phyloP scores from a whole-genome alignment of 768 basidiomycete species.

The Boletellus ananas region DNA sequence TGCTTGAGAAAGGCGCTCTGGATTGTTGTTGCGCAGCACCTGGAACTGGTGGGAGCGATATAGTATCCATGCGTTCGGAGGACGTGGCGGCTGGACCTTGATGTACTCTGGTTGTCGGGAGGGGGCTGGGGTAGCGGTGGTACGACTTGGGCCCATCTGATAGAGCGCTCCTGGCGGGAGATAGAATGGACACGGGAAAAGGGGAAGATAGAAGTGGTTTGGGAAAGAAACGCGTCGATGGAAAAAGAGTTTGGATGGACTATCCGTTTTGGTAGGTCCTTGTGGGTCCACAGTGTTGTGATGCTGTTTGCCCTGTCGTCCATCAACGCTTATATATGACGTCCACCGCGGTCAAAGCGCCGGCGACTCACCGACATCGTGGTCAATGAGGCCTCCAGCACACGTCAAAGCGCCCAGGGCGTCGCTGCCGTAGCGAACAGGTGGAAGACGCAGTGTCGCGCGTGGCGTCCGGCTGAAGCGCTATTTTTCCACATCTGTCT shows the following conservation, averaged over 20 bases:
- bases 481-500: background rate
- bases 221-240: constrained; percentile 28
- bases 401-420: background rate
- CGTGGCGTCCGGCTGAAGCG: background rate
- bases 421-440: background rate
- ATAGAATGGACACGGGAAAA: constrained; percentile 8
- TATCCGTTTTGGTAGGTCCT: constrained; percentile 33
- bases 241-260: constrained; percentile 19
- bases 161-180: constrained; percentile 9
- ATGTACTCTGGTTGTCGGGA: constrained; percentile 6
- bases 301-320: constrained; percentile 24
- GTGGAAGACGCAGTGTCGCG: background rate
- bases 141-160: constrained; percentile 23
- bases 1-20: constrained; percentile 46
- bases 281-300: constrained; percentile 36
- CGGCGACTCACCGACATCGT: background rate
- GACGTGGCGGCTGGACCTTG: constrained; percentile 49
- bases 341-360: constrained; percentile 12
- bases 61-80: constrained; percentile 81
- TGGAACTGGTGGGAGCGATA: constrained; percentile 62
- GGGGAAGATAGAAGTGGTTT: constrained; percentile 17
- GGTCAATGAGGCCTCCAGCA: background rate
- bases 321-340: constrained; percentile 5
- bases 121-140: background rate
- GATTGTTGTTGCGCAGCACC: constrained; percentile 17